Conservation (phyloP, 1,139 yeast species). For the Taphrina confusa region DNA sequence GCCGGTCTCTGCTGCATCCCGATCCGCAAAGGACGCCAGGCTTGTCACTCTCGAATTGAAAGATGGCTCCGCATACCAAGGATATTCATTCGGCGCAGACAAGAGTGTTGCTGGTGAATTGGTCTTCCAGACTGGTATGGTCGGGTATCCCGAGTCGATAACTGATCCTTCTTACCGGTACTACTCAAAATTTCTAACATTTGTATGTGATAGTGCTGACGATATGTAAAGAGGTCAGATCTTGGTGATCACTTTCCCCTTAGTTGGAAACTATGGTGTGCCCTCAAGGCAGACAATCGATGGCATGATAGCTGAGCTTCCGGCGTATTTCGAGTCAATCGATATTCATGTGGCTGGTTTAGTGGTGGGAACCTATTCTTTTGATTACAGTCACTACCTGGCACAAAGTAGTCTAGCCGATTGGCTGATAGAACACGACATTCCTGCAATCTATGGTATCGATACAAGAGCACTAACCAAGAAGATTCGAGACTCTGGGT, state of each 20-base stretch:
- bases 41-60: slow-evolving; percentile 65
- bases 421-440: slow-evolving; percentile 88
- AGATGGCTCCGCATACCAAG: slow-evolving; percentile 86
- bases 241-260: slow-evolving; percentile 91
- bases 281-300: slow-evolving; percentile 82
- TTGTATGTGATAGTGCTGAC: not conserved
- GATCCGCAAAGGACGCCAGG: slow-evolving; percentile 14
- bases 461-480: slow-evolving; percentile 96
- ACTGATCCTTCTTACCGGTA: slow-evolving; percentile 94
- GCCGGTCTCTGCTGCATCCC: slow-evolving; percentile 24
- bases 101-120: slow-evolving; percentile 91
- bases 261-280: slow-evolving; percentile 98
- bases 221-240: slow-evolving; percentile 68
- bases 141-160: slow-evolving; percentile 97
- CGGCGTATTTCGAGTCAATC: slow-evolving; percentile 89
- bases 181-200: not conserved
- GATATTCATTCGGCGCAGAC: slow-evolving; percentile 97
- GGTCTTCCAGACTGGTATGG: slow-evolving; percentile 98
- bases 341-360: slow-evolving; percentile 95
- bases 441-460: slow-evolving; percentile 97
- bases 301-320: slow-evolving; percentile 71
- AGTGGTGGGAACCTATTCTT: slow-evolving; percentile 96
- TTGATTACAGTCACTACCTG: slow-evolving; percentile 88
- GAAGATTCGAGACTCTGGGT: slow-evolving; percentile 86
- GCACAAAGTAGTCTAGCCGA: slow-evolving; percentile 89